These are phyloP conservation scores for Rhododendron ferrugineum DNA, from an alignment of 148 eudicot species.

Conservation along the genomic window DNA sequence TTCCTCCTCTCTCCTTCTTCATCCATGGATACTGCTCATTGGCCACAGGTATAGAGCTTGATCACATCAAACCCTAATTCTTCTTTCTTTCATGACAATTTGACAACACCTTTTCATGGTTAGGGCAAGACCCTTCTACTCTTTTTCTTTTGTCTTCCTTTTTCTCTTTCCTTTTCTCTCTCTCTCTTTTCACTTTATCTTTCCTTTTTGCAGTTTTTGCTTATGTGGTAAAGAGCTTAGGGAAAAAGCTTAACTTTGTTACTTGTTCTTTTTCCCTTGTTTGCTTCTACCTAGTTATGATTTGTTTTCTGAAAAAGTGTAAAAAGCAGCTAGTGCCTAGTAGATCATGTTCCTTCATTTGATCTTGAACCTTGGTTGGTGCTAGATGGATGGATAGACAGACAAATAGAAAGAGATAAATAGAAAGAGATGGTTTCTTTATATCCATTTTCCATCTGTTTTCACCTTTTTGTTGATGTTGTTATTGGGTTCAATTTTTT, in stretches of 20 bases:
- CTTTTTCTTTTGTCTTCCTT: neutral
- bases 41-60: conserved; percentile 65
- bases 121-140: neutral
- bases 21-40: conserved; percentile 64
- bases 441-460: neutral
- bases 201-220: neutral
- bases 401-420: neutral
- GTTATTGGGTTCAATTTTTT: neutral
- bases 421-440: neutral
- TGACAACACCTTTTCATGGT: neutral
- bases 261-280: conserved; percentile 15
- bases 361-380: neutral
- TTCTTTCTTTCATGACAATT: neutral
- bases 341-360: neutral
- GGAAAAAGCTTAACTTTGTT: conserved; percentile 25
- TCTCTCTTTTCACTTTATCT: neutral
- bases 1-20: conserved; percentile 26
- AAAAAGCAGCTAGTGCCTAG: conserved; percentile 13
- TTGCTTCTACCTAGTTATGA: conserved; percentile 16
- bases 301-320: conserved; percentile 18
- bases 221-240: conserved; percentile 9
- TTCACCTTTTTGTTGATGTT: neutral
- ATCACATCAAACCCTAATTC: neutral
- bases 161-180: neutral
- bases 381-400: neutral